Evolutionary conservation across 768 basidiomycete genomes (phyloP), one percentile per base, ranked within the genome.

Genomic region (Ramaria rubella): DNA sequence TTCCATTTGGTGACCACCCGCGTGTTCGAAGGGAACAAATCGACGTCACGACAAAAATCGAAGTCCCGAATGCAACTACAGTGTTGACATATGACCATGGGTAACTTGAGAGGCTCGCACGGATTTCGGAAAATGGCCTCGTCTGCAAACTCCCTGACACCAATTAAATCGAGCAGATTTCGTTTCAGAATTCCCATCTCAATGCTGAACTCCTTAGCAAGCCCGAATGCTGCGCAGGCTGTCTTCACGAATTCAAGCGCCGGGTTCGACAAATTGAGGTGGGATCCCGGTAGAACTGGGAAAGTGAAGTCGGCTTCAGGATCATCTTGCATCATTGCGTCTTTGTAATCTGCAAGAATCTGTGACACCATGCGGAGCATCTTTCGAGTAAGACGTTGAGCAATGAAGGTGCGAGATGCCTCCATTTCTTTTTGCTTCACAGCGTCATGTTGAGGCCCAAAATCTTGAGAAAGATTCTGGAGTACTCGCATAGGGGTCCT

Each of bases 21-120:
- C 72, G 6, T 77, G 71, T 33, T 78, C 70, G 58, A 72, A 9
- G 90, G 85, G 42, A 91, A 75, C 38, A 96, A 77, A 58, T 92
- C 88, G 11, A 83, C 78, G 70, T 98, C 95, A 15, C 95, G 82
- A 67, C 95, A 97, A 65, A 99, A 89, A 69, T 99, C 96, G 64
- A 99, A 90, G 68, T 95, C 93, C 2, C 88, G 82, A 58, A 94
- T 77, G 14, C 75, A 72, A 68, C 93, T 94, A 71, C 90, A 98
- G 64, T 85, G 81, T 40, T 81, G 82, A 67, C 95, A 97, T 29
- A 94, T 89, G 34, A 97, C 87, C 67, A 90, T 90, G 43, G 84
- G 75, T 26, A 98, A 69, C 62, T 87, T 87, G 55, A 95, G 77
- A 8, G 90, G 82, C 66, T 92, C 86, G 72, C 94, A 97, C 0